Evolutionary conservation across 2,329 filamentous ascomycete species (phyloP), one percentile per base, ranked within the genome.

Genomic region (Lomentospora prolificans): DNA sequence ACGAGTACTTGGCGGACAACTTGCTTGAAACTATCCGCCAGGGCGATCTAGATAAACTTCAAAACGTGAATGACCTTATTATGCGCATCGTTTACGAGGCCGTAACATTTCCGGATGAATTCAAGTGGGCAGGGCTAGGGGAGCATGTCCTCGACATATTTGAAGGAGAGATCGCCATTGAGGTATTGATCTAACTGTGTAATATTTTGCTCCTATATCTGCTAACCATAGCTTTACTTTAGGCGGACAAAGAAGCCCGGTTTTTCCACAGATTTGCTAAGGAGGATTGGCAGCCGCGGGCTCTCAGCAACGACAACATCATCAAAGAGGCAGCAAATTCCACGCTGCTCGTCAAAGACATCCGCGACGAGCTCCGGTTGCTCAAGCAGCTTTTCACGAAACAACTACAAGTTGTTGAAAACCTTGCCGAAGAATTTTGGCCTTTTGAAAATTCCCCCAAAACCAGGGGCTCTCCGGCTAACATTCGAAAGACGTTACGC

Each of bases 1-100:
- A 60, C 24, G 33, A 14, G 4, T 44, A 33, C 14, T 51, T 55
- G 5, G 58, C 56, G 27, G 58, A 61, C 28, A 60, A 28, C 4
- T 22, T 61, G 27, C n/a, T 61, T 2, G 60, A 61, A 5, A 60
- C 58, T 1, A 61, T 61, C 17, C 58, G 58, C 3, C 60, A 60
- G 39, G 54, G 57, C 8, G 50, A 50, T n/a, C 17, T 61, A 5
- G 46, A 58, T n/a, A 27, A 25, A 2, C 48, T 55, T 9, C 30
- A 14, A 9, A 57, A 30, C 3, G 55, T 58, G 5, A 36, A 61
- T n/a, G 53, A 60, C 17, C 27, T 61, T 5, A 55, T 61, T 3
- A 57, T 57, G 31, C n/a, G 31, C 3, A 58, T 60, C 9, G 28
- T 61, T 3, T 55, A 33, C 5, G 57, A 61, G 24, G 24, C 55